Evolutionary conservation across 331 rosid genomes (phyloP), one percentile per base, ranked within the genome.

Genomic region (Phaseolus coccineus): DNA sequence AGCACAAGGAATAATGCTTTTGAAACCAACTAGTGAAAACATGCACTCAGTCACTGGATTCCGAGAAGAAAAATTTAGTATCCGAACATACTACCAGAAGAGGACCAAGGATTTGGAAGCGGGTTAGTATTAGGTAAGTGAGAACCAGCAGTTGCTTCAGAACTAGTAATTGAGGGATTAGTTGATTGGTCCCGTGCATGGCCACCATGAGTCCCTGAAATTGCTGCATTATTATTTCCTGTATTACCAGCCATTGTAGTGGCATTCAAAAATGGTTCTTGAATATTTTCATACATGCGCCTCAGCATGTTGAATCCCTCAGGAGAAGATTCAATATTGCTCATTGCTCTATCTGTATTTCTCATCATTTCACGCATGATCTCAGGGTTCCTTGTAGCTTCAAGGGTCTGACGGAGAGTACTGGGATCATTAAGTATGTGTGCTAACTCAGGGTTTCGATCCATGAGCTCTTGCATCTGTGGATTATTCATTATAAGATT

Each of bases 341-440:
- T 91, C 93, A 91, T 91, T 47, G 93, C 93, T 77, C 96, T 87
- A 48, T 91, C 96, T 14, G 90, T 90, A 77, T 88, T 90, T 28
- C 96, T 84, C 96, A 90, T 90, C 90, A 90, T 90, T 86, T 90
- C 96, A 52, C 91, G 96, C 96, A 90, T 88, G 53, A 88, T 87
- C 87, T 91, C 96, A 24, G 96, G 93, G 82, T 91, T 91, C 65
- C 93, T 89, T 37, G 96, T 87, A 58, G 91, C 96, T 87, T 91
- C 96, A 27, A 91, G 87, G 52, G 96, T 88, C 85, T 89, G 96
- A 53, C 89, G 90, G 30, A 91, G 88, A 22, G 86, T 87, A 67
- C 86, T 77, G 9, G 96, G 96, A 84, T 91, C 96, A 73, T 91
- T 91, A 16, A 91, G 93, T 44, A 89, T 77, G 35, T 91, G 93